Evolutionary conservation across 2,329 filamentous ascomycete genomes (phyloP), one percentile per base, ranked within the genome.

Genomic region (Knufia petricola): DNA sequence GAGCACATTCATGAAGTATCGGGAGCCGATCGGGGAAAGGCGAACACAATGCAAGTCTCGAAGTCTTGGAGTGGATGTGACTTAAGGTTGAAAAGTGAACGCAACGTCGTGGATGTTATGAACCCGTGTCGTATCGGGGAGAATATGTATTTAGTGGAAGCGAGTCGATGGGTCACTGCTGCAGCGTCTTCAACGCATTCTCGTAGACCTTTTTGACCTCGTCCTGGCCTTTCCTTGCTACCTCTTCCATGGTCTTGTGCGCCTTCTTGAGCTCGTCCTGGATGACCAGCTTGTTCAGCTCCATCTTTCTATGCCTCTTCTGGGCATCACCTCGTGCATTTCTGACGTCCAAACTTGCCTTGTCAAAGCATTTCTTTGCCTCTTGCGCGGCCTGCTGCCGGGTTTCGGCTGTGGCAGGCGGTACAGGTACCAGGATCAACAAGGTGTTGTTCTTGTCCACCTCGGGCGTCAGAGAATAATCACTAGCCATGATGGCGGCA

Each of bases 161-260:
- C n/a, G n/a, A n/a, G 26, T 28, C 26, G 12, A 12, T 12, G 12
- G 26, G 6, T 28, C 26, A 52, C 31, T 46, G 26, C 51, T 46
- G 52, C 54, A 60, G 46, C 10, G 47, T 47, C 50, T 58, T 57
- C 38, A 56, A 67, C 21, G 65, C 67, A 7, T 55, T 59, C 38
- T 71, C 69, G 53, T 69, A 71, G 6, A 70, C 53, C 52, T 68
- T 66, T 58, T 69, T 72, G 40, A 67, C 64, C 47, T 70, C 69
- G 53, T 66, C 70, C 50, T 69, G 68, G 12, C 68, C 70, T 58
- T 67, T 70, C 40, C 69, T 67, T 17, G 66, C 64, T 38, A 68
- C 51, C 52, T 69, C 71, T 55, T 73, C 70, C 70, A 73, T 71
- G 52, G 66, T 62, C 51, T 69, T 67, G 49, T 69, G 64, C 20